These are phyloP conservation scores for Macrolepiota albuminosa DNA, from an alignment of 768 basidiomycete genomes.

Conservation along the genomic window DNA sequence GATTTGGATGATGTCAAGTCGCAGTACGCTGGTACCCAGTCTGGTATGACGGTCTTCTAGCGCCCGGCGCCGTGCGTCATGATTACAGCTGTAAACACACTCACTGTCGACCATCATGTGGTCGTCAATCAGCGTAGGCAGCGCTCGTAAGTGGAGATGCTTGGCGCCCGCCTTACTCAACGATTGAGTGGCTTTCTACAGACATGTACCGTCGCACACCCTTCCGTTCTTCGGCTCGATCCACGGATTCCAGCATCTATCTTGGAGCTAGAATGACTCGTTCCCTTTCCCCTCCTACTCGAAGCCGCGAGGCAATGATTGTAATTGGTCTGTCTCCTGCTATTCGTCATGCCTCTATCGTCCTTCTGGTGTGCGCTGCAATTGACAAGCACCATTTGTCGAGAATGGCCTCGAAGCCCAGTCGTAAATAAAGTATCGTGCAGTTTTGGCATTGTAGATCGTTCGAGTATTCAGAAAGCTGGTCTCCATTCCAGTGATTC, in stretches of 20 bases:
- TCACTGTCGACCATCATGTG: constrained; percentile 6
- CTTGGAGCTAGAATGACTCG: constrained; percentile 13
- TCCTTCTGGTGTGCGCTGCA: not conserved
- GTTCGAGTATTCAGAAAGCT: not conserved
- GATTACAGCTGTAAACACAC: constrained; percentile 3
- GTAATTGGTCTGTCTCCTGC: not conserved
- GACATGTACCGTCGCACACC: constrained; percentile 10
- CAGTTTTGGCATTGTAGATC: not conserved
- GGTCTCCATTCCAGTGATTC: not conserved
- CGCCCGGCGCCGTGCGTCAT: not conserved
- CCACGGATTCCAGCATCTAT: constrained; percentile 10
- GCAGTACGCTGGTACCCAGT: constrained; percentile 82
- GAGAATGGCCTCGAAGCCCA: not conserved
- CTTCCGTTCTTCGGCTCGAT: constrained; percentile 12
- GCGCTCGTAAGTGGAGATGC: constrained; percentile 4
- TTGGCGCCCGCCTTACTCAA: constrained; percentile 5
- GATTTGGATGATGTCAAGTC: constrained; percentile 87
- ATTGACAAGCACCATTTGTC: not conserved
- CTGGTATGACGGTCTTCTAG: constrained; percentile 80
- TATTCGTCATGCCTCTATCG: not conserved
- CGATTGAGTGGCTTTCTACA: constrained; percentile 8
- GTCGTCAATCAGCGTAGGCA: constrained; percentile 7
- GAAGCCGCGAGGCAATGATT: not conserved
- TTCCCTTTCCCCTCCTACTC: not conserved
- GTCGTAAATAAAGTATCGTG: not conserved